These are phyloP conservation scores for Multifurca ochricompacta DNA, from an alignment of 768 basidiomycete genomes.

Conservation along the genomic window DNA sequence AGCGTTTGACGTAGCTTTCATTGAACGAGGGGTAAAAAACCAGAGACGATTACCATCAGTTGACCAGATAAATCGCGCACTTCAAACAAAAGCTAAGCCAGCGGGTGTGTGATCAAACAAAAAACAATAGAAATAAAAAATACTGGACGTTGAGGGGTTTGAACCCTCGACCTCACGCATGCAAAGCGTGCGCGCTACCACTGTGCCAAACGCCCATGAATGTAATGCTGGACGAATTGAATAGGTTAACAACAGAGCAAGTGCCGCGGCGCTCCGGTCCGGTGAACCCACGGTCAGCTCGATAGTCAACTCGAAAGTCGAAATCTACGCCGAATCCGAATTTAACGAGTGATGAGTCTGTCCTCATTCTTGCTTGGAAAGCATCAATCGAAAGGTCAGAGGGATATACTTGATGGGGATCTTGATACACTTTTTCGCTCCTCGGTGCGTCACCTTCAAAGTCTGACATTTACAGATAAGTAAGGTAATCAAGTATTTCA, in stretches of 20 bases:
- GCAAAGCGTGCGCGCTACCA: slow-evolving; percentile 25
- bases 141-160: slow-evolving; percentile 21
- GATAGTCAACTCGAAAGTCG: neutral
- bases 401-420: slow-evolving; percentile 44
- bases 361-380: slow-evolving; percentile 19
- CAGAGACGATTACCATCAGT: too few relatives aligned
- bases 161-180: slow-evolving; percentile 24
- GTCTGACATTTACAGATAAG: neutral
- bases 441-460: slow-evolving; percentile 33
- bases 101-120: neutral
- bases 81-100: too few relatives aligned
- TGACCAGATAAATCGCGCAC: too few relatives aligned
- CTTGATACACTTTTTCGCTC: slow-evolving; percentile 56
- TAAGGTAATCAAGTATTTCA: neutral
- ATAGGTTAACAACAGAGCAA: neutral
- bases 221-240: neutral
- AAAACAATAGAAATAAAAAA: neutral
- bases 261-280: neutral
- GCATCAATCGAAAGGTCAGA: neutral
- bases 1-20: too few relatives aligned
- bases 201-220: slow-evolving; percentile 21
- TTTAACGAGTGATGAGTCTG: slow-evolving; percentile 15
- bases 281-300: neutral
- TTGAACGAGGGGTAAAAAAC: too few relatives aligned
- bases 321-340: neutral